A percentile compares a stretch with the other conserved stretches of the same genome.
Conservation (phyloP, 768 basidiomycete genomes). For the Tubosaeta sp. region DNA sequence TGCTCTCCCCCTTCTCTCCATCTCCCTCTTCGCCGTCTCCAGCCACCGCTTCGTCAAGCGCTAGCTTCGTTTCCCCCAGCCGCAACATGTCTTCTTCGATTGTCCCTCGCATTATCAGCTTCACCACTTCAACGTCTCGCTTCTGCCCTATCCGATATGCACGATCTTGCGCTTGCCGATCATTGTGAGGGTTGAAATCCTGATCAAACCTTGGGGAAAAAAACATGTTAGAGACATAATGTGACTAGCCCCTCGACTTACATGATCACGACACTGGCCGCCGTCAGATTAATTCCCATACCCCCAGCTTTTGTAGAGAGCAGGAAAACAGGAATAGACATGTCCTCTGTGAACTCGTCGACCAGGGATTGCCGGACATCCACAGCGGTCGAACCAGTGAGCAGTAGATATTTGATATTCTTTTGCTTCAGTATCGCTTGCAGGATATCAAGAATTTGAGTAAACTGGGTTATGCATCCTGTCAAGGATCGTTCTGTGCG, state of each 20-base stretch:
- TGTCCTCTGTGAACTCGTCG: conserved; percentile 88
- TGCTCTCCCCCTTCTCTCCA: conserved; percentile 53
- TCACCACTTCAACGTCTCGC: conserved; percentile 90
- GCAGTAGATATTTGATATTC: conserved; percentile 68
- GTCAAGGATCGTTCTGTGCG: background rate
- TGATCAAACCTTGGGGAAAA: conserved; percentile 77
- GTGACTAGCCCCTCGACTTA: conserved; percentile 30
- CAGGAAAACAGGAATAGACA: conserved; percentile 82
- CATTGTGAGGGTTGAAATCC: conserved; percentile 98
- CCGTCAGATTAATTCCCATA: conserved; percentile 96
- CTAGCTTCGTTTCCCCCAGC: conserved; percentile 86
- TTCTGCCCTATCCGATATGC: conserved; percentile 97
- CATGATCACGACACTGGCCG: conserved; percentile 94
- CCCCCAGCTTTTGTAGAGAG: conserved; percentile 91
- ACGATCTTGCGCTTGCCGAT: conserved; percentile 95
- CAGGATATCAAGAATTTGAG: conserved; percentile 92
- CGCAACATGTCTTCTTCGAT: conserved; percentile 96
- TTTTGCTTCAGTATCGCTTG: conserved; percentile 73
- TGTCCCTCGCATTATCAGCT: conserved; percentile 84
- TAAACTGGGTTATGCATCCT: conserved; percentile 57
- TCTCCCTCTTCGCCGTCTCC: conserved; percentile 60
- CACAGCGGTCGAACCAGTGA: conserved; percentile 93
- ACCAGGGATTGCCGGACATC: conserved; percentile 91
- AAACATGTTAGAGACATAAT: background rate
- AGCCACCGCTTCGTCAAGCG: conserved; percentile 91